Base-by-base conservation (phyloP, 2,329 filamentous ascomycete genomes). In the Pseudogymnoascus sp. region DNA sequence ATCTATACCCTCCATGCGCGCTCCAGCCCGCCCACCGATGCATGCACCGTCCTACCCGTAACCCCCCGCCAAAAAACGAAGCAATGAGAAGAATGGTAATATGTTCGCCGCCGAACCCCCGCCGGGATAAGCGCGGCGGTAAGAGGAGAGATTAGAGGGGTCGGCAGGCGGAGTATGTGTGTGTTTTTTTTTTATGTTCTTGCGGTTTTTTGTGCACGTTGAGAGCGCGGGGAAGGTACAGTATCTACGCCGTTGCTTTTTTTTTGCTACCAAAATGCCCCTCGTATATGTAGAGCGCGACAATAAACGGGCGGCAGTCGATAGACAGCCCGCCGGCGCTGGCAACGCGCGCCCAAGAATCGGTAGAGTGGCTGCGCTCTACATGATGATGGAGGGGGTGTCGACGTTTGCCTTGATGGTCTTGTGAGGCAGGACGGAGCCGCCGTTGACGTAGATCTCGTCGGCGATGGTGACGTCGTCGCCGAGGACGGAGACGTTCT, bases 371-470 rank as follows among this genome's bases (percentile, higher is more conserved):
- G 41, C 58, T 12, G 22, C 33, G 8, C 38, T 64, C 80, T 80
- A 87, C 84, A 87, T 87, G 73, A 87, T 87, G 68, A 87, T 87
- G 65, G 84, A 84, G 23, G 84, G 84, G 28, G 84, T 84, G 77
- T 99, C 94, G 71, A 99, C 91, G 76, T 99, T 99, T 72, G 88
- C 85, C 84, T 97, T 97, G 84, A 99, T 97, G 76, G 89, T 94
- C 88, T 99, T 99, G 81, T 99, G 93, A 5, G 93, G 93, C 67
- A 99, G 81, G 66, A 99, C 89, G 71, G 90, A 95, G 72, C 92
- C 92, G 71, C 93, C 93, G 77, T 99, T 99, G 77, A 97, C 94
- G 77, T 97, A 97, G 69, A 99, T 92, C 79, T 99, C 93, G 73
- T 99, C 93, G 60, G 92, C 93, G 74, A 99, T 96, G 64, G 91